A percentile compares a stretch with the other conserved stretches of the same genome.
Evolutionary conservation across 2,329 filamentous ascomycete species (phyloP).

Genomic region (Colletotrichum camelliae): DNA sequence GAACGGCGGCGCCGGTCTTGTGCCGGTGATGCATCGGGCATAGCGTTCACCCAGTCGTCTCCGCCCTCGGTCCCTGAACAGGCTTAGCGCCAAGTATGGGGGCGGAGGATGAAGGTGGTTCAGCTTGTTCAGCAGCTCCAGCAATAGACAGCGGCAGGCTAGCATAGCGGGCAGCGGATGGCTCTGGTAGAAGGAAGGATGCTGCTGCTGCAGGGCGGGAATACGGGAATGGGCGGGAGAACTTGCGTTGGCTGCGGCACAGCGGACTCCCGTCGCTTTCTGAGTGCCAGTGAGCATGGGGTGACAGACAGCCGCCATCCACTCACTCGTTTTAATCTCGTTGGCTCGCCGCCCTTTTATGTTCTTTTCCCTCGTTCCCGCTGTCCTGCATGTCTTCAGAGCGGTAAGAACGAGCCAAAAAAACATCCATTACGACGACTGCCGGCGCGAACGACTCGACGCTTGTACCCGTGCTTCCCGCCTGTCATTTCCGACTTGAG

Average conservation of each 20-base stretch:
- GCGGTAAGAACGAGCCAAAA: not conserved
- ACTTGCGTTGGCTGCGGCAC: not conserved
- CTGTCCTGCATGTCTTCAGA: constrained; percentile 5
- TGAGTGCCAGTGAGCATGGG: not conserved
- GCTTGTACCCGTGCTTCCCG: not conserved
- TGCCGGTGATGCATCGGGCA: constrained; percentile 10
- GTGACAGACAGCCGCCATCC: not conserved
- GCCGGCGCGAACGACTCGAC: not conserved
- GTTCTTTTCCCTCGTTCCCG: not conserved
- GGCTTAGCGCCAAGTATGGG: constrained; percentile 1
- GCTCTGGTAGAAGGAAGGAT: not conserved
- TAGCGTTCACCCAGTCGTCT: not conserved
- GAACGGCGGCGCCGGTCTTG: not conserved
- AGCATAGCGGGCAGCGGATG: not conserved
- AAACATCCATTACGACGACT: not conserved
- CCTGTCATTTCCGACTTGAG: not conserved
- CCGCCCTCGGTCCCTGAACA: constrained; percentile 9
- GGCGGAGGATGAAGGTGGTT: not conserved
- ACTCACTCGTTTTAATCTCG: constrained; percentile 9
- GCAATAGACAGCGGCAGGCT: not conserved
- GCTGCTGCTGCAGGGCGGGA: not conserved
- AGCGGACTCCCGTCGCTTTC: not conserved
- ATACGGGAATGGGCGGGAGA: not conserved
- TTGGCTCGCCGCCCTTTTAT: constrained; percentile 3
- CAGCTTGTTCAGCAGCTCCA: constrained; percentile 7